Percentiles rank a stretch among this genome's conserved stretches.
These are phyloP conservation scores for Hordeum marinum DNA, from an alignment of 176 grass and related monocot genomes.

Conservation along the genomic window DNA sequence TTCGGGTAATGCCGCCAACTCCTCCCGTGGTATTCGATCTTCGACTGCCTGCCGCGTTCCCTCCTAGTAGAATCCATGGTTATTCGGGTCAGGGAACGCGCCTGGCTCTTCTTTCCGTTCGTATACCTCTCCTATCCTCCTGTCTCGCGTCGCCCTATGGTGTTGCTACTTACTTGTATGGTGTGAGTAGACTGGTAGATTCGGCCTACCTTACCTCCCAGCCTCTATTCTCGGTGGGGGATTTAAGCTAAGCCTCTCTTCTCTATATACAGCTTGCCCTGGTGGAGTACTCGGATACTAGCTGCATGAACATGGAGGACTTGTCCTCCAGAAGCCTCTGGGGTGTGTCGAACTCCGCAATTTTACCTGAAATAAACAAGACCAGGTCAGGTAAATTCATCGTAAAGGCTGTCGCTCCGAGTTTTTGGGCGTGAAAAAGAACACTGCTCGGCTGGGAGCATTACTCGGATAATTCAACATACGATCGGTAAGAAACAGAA, in stretches of 20 bases:
- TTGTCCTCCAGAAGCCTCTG: conserved; percentile 74
- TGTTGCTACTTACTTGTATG: conserved; percentile 24
- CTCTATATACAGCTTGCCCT: conserved; percentile 63
- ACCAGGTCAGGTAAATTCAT: background rate
- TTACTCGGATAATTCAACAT: background rate
- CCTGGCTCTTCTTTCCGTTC: background rate
- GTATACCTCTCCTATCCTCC: conserved; percentile 2
- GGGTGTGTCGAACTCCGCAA: conserved; percentile 80
- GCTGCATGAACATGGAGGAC: conserved; percentile 83
- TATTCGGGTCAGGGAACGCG: conserved; percentile 44
- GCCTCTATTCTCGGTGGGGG: conserved; percentile 18
- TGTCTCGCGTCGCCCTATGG: conserved; percentile 25
- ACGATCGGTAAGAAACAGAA: background rate
- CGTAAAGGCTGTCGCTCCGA: background rate
- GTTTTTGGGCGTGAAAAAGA: background rate
- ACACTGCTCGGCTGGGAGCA: background rate
- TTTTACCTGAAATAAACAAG: conserved; percentile 65
- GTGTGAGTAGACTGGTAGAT: conserved; percentile 23
- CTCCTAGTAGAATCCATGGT: background rate
- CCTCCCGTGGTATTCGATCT: background rate
- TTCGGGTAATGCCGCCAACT: conserved; percentile 10
- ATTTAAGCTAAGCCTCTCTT: conserved; percentile 53
- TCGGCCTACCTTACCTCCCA: conserved; percentile 34
- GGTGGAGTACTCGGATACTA: conserved; percentile 86
- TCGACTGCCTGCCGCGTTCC: background rate